Percentiles rank a stretch among this genome's conserved stretches.
Evolutionary conservation across 2,329 filamentous ascomycete species (phyloP).

Genomic region (Aspergillus puulaauensis): DNA sequence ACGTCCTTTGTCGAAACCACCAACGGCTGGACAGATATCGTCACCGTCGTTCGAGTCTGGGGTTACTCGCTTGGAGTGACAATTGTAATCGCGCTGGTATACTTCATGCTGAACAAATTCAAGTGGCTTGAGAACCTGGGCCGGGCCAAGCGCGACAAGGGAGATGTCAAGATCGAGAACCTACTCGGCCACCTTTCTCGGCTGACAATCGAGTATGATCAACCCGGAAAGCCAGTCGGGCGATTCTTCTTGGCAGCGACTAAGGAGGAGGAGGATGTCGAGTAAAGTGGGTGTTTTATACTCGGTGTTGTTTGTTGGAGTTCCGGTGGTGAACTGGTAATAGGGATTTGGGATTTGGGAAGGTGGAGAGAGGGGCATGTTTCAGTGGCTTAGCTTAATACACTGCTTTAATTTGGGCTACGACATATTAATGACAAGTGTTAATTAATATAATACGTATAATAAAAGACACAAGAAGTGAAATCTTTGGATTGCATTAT

Average conservation of each 20-base stretch:
- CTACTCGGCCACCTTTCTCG: conserved; percentile 50
- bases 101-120: conserved; percentile 48
- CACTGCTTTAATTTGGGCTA: not conserved
- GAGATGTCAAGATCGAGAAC: conserved; percentile 53
- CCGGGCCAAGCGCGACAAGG: conserved; percentile 47
- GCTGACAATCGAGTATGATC: conserved; percentile 51
- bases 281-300: conserved; percentile 22
- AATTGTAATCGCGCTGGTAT: conserved; percentile 53
- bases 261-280: conserved; percentile 47
- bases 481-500: not conserved
- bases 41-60: conserved; percentile 54
- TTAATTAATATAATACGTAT: not conserved
- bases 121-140: conserved; percentile 49
- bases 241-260: conserved; percentile 42
- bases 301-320: not conserved
- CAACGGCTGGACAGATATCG: conserved; percentile 60
- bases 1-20: conserved; percentile 33
- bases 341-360: not conserved
- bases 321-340: not conserved
- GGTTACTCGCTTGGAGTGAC: conserved; percentile 51
- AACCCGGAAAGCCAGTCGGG: conserved; percentile 44
- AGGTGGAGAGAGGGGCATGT: too few relatives aligned
- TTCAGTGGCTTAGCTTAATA: too few relatives aligned
- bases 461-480: not conserved
- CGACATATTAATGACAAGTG: not conserved